A percentile compares a stretch with the other conserved stretches of the same genome.
These are phyloP conservation scores for Periconia macrospinosa DNA, from an alignment of 2,329 filamentous ascomycete species.

Conservation along the genomic window DNA sequence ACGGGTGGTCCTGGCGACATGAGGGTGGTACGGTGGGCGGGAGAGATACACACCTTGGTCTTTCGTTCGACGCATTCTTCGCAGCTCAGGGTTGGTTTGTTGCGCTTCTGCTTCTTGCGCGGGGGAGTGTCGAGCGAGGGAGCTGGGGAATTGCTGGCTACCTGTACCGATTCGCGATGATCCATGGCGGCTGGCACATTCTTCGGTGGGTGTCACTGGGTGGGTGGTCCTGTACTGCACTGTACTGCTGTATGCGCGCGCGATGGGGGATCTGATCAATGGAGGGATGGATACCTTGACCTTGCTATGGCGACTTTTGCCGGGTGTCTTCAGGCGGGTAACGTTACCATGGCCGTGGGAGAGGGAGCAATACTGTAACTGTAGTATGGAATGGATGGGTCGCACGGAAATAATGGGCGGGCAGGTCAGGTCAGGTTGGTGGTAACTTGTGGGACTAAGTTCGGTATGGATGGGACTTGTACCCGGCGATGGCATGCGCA, in stretches of 20 bases:
- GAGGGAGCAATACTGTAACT: no score
- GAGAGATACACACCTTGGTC: conserved; percentile 64
- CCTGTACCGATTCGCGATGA: background rate
- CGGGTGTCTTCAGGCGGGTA: no score
- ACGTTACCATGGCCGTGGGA: no score
- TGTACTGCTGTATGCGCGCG: background rate
- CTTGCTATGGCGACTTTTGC: no score
- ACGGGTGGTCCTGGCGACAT: background rate
- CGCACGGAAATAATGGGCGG: background rate
- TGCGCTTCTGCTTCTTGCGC: conserved; percentile 77
- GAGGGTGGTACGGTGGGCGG: background rate
- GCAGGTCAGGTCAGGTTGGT: no score
- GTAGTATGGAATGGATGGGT: background rate
- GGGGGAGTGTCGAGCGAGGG: conserved; percentile 32
- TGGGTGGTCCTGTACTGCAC: no score
- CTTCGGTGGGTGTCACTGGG: background rate
- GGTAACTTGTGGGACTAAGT: no score
- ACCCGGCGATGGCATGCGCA: no score
- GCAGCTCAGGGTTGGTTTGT: conserved; percentile 80
- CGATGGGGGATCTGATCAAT: background rate
- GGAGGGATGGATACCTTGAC: no score
- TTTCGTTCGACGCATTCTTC: conserved; percentile 80
- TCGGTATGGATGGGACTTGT: no score
- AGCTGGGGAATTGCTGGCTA: background rate
- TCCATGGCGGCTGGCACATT: conserved; percentile 2